Percentiles rank a stretch among this genome's conserved stretches.
Conservation (phyloP, 768 basidiomycete species). For the Russula emetica region DNA sequence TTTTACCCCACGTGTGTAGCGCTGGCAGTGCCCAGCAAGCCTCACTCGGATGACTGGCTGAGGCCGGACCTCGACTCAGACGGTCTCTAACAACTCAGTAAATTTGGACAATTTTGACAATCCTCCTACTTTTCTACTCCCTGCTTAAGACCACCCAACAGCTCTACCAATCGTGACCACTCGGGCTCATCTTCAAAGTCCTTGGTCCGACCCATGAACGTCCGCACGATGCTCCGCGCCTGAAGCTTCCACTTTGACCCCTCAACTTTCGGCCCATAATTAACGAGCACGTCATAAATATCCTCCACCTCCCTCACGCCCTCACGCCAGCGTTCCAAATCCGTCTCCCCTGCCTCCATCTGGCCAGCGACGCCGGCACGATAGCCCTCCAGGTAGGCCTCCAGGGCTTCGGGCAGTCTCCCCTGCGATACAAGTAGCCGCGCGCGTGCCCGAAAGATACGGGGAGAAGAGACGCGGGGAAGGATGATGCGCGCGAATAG, state of each 20-base stretch:
- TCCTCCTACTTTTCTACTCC: constrained; percentile 25
- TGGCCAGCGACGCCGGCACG: constrained; percentile 58
- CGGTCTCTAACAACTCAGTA: no score
- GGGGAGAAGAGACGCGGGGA: constrained; percentile 70
- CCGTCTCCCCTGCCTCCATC: constrained; percentile 64
- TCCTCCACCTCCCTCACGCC: constrained; percentile 79
- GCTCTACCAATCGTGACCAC: constrained; percentile 62
- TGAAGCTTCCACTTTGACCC: constrained; percentile 77
- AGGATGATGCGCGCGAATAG: constrained; percentile 78
- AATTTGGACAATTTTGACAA: no score
- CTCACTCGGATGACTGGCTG: background rate
- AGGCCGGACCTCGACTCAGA: no score
- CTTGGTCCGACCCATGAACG: constrained; percentile 81
- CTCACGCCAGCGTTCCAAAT: constrained; percentile 64
- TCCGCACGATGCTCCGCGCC: constrained; percentile 79
- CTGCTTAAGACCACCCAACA: constrained; percentile 62
- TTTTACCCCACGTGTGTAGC: no score
- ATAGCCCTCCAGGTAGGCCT: constrained; percentile 84
- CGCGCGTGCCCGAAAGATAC: constrained; percentile 81
- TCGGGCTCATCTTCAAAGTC: constrained; percentile 87
- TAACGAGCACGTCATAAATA: constrained; percentile 74
- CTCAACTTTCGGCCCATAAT: constrained; percentile 69
- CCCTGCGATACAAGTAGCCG: constrained; percentile 71
- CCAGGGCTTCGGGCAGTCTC: constrained; percentile 71
- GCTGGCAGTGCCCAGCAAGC: no score